These are phyloP conservation scores for Suillus decipiens DNA, from an alignment of 768 basidiomycete species.

Conservation along the genomic window DNA sequence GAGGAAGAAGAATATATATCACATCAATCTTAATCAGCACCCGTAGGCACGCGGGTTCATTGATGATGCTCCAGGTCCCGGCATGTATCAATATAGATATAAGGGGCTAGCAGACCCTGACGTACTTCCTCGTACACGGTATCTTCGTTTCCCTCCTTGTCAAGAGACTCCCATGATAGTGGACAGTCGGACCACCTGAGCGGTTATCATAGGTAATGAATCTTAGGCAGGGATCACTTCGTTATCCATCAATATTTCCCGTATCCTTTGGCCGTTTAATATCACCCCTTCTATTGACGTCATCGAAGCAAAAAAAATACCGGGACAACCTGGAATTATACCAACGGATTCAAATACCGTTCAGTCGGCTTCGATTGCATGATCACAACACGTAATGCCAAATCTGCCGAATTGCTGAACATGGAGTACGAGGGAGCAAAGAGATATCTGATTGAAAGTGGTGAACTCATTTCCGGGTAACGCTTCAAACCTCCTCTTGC, in stretches of 20 bases:
- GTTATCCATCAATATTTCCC: conserved; percentile 18
- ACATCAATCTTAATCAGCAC: not conserved
- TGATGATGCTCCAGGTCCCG: conserved; percentile 5
- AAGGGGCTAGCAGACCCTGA: not conserved
- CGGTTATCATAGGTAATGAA: not conserved
- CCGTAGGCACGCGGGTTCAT: not conserved
- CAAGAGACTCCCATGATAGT: conserved; percentile 25
- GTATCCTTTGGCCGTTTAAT: conserved; percentile 20
- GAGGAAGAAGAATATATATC: conserved; percentile 19
- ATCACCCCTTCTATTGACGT: conserved; percentile 8
- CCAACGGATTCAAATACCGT: conserved; percentile 37
- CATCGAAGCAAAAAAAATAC: not conserved
- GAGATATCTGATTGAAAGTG: not conserved
- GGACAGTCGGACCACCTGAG: conserved; percentile 22
- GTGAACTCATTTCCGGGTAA: not conserved
- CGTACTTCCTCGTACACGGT: conserved; percentile 1
- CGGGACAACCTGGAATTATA: conserved; percentile 34
- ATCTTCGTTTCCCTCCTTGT: conserved; percentile 29
- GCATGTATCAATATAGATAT: conserved; percentile 17
- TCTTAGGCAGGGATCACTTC: conserved; percentile 6
- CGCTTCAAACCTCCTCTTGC: not conserved
- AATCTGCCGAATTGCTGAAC: not conserved
- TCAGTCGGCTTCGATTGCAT: conserved; percentile 36
- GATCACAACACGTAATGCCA: conserved; percentile 27
- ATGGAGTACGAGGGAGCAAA: conserved; percentile 2